Percentiles rank a stretch among this genome's conserved stretches.
Conservation (phyloP, 2,329 filamentous ascomycete species). For the Microcyclosporella mali region DNA sequence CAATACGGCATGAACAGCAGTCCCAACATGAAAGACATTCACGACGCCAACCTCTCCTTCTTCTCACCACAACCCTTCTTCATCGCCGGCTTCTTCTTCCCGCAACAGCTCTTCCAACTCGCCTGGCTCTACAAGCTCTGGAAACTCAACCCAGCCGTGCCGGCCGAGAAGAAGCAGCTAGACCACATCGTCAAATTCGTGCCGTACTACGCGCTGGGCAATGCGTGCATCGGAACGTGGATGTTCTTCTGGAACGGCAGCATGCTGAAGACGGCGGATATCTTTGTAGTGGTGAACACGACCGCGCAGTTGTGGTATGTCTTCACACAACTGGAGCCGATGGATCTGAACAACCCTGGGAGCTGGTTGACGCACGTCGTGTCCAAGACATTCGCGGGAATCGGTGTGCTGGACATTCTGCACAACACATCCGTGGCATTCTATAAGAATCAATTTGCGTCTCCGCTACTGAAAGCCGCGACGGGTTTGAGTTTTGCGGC, state of each 20-base stretch:
- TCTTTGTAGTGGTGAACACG: slow-evolving; percentile 54
- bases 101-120: slow-evolving; percentile 54
- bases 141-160: slow-evolving; percentile 40
- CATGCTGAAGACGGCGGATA: slow-evolving; percentile 46
- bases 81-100: slow-evolving; percentile 56
- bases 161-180: slow-evolving; percentile 38
- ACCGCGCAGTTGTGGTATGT: slow-evolving; percentile 51
- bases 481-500: slow-evolving; percentile 52
- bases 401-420: slow-evolving; percentile 53
- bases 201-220: slow-evolving; percentile 52
- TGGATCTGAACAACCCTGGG: slow-evolving; percentile 38
- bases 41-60: slow-evolving; percentile 53
- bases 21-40: slow-evolving; percentile 56
- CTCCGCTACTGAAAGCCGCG: slow-evolving; percentile 43
- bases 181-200: slow-evolving; percentile 49
- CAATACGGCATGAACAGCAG: slow-evolving; percentile 53
- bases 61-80: slow-evolving; percentile 55
- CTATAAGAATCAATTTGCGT: slow-evolving; percentile 45
- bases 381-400: slow-evolving; percentile 55
- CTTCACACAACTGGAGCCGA: slow-evolving; percentile 40
- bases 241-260: slow-evolving; percentile 58
- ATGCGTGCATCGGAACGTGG: slow-evolving; percentile 54
- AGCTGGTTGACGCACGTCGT: slow-evolving; percentile 53
- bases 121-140: slow-evolving; percentile 53
- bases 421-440: slow-evolving; percentile 55